Percentiles rank a stretch among this genome's conserved stretches.
phyloP scores from a whole-genome alignment of 192 early-diverging fungal species.

The Entrophospora sp. region DNA sequence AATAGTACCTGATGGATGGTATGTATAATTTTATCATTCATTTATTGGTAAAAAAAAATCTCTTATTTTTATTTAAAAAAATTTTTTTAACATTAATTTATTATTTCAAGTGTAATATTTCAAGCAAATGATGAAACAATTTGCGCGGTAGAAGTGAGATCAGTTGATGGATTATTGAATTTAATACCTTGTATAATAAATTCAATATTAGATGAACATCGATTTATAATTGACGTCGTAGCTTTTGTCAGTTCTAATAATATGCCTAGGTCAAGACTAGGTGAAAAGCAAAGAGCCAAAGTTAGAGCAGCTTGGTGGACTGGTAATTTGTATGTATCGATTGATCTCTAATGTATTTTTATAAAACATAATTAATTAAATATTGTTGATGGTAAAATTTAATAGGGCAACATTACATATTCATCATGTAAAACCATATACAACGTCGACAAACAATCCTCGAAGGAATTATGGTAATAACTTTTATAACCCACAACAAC shows the following conservation, averaged over 20 bases:
- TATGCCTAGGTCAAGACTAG: constrained; percentile 53
- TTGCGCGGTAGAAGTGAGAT: constrained; percentile 28
- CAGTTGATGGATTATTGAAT: constrained; percentile 36
- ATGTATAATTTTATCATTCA: background rate
- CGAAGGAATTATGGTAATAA: too few relatives aligned
- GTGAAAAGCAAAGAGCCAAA: constrained; percentile 54
- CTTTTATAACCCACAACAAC: too few relatives aligned
- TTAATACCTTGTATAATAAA: constrained; percentile 52
- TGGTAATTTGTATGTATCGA: background rate
- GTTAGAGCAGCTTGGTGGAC: constrained; percentile 18
- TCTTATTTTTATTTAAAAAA: background rate
- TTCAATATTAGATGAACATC: constrained; percentile 61
- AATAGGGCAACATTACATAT: too few relatives aligned
- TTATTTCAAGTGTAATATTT: constrained; percentile 27
- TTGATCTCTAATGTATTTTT: too few relatives aligned
- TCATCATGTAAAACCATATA: too few relatives aligned
- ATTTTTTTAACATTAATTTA: background rate
- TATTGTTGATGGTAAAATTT: too few relatives aligned
- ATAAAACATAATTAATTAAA: too few relatives aligned
- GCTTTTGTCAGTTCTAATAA: constrained; percentile 46
- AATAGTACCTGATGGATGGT: background rate
- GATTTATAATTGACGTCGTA: constrained; percentile 62
- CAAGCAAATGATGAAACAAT: constrained; percentile 34
- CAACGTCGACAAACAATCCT: too few relatives aligned
- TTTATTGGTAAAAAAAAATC: background rate